Conservation (phyloP, 805 yeast species). For the Lipomyces mesembrius region DNA sequence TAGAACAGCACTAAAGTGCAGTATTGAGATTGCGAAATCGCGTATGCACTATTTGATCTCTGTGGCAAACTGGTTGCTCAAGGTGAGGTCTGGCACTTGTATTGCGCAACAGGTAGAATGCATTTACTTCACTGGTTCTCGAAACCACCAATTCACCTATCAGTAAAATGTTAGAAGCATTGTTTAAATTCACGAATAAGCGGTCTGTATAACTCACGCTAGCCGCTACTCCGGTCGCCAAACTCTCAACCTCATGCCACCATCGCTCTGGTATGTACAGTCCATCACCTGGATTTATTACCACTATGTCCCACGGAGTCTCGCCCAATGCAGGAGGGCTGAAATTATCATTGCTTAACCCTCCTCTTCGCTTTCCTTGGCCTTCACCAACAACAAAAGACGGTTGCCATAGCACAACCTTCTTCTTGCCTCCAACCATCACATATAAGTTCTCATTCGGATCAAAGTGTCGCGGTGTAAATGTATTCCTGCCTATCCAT, state of each 20-base stretch:
- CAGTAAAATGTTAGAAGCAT: background rate
- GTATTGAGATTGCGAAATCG: no score
- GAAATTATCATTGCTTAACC: constrained; percentile 25
- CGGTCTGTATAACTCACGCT: constrained; percentile 21
- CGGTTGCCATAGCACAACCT: constrained; percentile 31
- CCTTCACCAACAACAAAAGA: constrained; percentile 2
- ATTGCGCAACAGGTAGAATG: background rate
- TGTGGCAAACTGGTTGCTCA: no score
- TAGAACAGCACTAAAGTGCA: no score
- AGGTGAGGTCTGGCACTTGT: no score
- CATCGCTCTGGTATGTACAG: constrained; percentile 35
- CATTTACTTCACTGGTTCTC: constrained; percentile 11
- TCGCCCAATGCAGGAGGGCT: constrained; percentile 15
- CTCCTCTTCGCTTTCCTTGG: constrained; percentile 4
- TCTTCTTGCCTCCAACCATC: constrained; percentile 32
- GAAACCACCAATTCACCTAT: constrained; percentile 39
- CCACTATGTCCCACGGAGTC: constrained; percentile 15
- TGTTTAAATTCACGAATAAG: no score
- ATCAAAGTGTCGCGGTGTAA: constrained; percentile 36
- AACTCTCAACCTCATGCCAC: constrained; percentile 37
- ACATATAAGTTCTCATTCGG: constrained; percentile 37
- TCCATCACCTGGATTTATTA: constrained; percentile 35
- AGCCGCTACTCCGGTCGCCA: constrained; percentile 21
- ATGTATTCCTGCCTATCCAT: constrained; percentile 37
- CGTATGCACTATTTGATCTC: no score